Base-by-base conservation (phyloP, 164 flowering plant genomes). In the Berberis thunbergii region DNA sequence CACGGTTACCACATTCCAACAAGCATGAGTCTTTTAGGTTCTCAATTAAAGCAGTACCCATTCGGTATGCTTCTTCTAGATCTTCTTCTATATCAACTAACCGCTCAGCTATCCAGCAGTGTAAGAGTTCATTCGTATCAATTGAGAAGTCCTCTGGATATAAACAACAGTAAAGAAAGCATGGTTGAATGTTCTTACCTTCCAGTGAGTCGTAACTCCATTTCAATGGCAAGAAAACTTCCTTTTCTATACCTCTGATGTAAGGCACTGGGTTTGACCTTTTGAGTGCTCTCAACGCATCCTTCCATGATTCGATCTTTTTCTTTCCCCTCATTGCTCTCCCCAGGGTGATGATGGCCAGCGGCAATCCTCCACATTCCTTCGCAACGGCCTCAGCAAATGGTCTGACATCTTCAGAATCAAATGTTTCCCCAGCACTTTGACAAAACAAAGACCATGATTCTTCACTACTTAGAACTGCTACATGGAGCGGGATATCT, bases 351-450 rank as follows among this genome's bases (percentile, higher is more conserved):
- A 56, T 63, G 11, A 74, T 45, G 26, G 73, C 73, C 0, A 74
- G 41, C 3, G 77, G 80, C 60, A 74, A 40, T 0, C 75, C 70
- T 4, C 68, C 70, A 61, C 79, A 76, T 62, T 70, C 67, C 26
- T 58, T 48, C 7, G 26, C 69, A 10, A 76, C 62, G 1, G 67
- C 40, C 56, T n/a, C 58, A 0, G 69, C 72, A 11, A 70, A 38
- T 1, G 1, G 7, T 8, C 0, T 54, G 4, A 73, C 42, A 43
- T 1, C 39, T 8, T 11, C 45, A 49, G 65, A 26, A 9, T 67
- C 53, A 0, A 64, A 48, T 42, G 4, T 3, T n/a, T 54, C 65
- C 54, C 70, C 76, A 1, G 62, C 66, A 1, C 65, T 59, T 4
- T 57, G 38, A 38, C n/a, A 39, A 13, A 76, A 76, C 9, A 76